A percentile compares a stretch with the other conserved stretches of the same genome.
These are phyloP conservation scores for Hypoxylon rickii DNA, from an alignment of 495 filamentous ascomycete species.

Conservation along the genomic window DNA sequence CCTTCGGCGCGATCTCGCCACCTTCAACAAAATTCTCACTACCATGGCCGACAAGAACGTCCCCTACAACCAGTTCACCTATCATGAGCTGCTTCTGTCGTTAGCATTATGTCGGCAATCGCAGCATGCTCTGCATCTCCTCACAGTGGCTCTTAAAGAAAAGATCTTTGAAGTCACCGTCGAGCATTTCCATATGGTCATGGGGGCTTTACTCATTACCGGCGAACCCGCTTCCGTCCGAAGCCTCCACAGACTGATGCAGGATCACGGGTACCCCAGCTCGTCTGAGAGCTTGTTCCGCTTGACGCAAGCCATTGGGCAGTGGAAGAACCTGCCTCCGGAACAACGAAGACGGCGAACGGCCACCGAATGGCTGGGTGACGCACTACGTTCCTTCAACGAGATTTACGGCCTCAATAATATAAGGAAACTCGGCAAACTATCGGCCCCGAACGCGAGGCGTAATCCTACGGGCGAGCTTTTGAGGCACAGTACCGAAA, in stretches of 20 bases:
- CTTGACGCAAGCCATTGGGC: slow-evolving; percentile 42
- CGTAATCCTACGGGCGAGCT: slow-evolving; percentile 37
- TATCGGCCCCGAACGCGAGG: slow-evolving; percentile 12
- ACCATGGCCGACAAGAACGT: slow-evolving; percentile 64
- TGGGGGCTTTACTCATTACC: slow-evolving; percentile 53
- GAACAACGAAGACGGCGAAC: slow-evolving; percentile 8
- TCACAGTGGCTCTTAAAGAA: slow-evolving; percentile 62
- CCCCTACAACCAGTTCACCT: slow-evolving; percentile 70
- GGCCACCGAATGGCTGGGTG: slow-evolving; percentile 34
- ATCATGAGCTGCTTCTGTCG: slow-evolving; percentile 73
- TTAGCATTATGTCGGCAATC: slow-evolving; percentile 64
- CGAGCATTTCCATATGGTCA: slow-evolving; percentile 77
- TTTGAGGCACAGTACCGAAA: slow-evolving; percentile 52
- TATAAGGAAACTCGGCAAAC: slow-evolving; percentile 34
- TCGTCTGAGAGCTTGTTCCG: slow-evolving; percentile 39
- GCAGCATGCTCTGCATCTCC: slow-evolving; percentile 66
- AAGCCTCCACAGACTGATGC: slow-evolving; percentile 43
- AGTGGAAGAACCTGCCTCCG: slow-evolving; percentile 38
- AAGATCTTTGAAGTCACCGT: slow-evolving; percentile 61
- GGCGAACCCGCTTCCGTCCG: slow-evolving; percentile 40
- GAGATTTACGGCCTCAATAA: slow-evolving; percentile 38
- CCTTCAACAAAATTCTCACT: slow-evolving; percentile 62
- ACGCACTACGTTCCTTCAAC: slow-evolving; percentile 37
- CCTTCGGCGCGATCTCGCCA: slow-evolving; percentile 62
- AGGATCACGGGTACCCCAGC: slow-evolving; percentile 34